Conservation (phyloP, 2,329 filamentous ascomycete species). For the Dryadomyces quercivorus region DNA sequence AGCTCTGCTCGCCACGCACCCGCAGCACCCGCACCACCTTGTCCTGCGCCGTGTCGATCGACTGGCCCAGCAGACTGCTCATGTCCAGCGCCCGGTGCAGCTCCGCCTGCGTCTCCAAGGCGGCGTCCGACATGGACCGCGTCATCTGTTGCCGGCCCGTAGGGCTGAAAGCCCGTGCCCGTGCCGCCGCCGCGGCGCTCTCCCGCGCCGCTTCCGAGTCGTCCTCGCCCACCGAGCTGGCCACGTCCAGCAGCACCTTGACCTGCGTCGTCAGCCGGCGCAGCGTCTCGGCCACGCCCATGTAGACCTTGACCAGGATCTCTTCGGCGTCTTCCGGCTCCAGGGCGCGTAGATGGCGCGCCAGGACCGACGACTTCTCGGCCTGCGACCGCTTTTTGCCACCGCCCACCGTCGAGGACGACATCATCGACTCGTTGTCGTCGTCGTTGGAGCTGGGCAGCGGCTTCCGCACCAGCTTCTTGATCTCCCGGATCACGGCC, state of each 20-base stretch:
- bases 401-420: slow-evolving; percentile 60
- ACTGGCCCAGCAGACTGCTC: slow-evolving; percentile 64
- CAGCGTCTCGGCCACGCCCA: slow-evolving; percentile 75
- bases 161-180: slow-evolving; percentile 42
- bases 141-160: slow-evolving; percentile 20
- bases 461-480: slow-evolving; percentile 69
- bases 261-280: slow-evolving; percentile 79
- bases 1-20: slow-evolving; percentile 63
- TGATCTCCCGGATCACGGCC: slow-evolving; percentile 72
- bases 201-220: background rate
- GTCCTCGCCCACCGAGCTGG: slow-evolving; percentile 53
- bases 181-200: slow-evolving; percentile 27
- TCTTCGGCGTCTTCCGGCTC: slow-evolving; percentile 76
- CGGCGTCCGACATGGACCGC: slow-evolving; percentile 20
- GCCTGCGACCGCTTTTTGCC: slow-evolving; percentile 62
- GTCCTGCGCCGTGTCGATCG: slow-evolving; percentile 70
- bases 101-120: slow-evolving; percentile 54
- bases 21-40: slow-evolving; percentile 64
- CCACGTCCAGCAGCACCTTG: slow-evolving; percentile 89
- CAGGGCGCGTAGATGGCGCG: slow-evolving; percentile 74
- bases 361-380: slow-evolving; percentile 80
- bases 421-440: slow-evolving; percentile 81
- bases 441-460: slow-evolving; percentile 90
- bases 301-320: slow-evolving; percentile 72
- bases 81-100: slow-evolving; percentile 67